Conservation (phyloP, 2,329 filamentous ascomycete genomes). For the Elsinoe necatrix region DNA sequence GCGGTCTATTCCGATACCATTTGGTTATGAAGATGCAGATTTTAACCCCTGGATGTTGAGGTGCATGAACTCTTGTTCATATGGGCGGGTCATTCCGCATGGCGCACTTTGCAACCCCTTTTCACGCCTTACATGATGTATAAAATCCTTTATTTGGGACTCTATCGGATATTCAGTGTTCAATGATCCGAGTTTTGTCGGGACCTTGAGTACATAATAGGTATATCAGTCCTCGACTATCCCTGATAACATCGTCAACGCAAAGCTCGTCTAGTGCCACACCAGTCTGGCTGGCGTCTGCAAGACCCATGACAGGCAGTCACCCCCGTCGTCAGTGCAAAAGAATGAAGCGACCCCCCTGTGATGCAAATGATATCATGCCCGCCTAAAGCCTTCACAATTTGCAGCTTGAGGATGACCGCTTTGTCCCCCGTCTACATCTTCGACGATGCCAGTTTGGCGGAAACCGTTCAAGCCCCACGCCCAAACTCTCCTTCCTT, state of each 20-base stretch:
- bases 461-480: constrained; percentile 88
- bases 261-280: constrained; percentile 43
- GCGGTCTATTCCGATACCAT: too few species aligned
- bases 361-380: constrained; percentile 59
- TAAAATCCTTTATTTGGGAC: too few species aligned
- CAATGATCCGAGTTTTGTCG: constrained; percentile 56
- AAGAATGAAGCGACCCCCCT: constrained; percentile 68
- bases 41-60: too few species aligned
- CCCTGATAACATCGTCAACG: constrained; percentile 53
- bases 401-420: constrained; percentile 61
- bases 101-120: too few species aligned
- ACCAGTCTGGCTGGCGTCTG: constrained; percentile 50
- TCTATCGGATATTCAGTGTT: too few species aligned
- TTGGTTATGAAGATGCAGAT: too few species aligned
- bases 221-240: constrained; percentile 56
- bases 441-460: constrained; percentile 62
- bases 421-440: constrained; percentile 60
- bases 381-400: constrained; percentile 55
- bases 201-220: constrained; percentile 63
- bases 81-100: too few species aligned
- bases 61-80: too few species aligned
- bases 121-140: too few species aligned
- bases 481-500: constrained; percentile 61
- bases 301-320: constrained; percentile 52
- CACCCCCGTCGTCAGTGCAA: constrained; percentile 47